These are phyloP conservation scores for baker's yeast (Saccharomyces cerevisiae) DNA, from an alignment of 805 yeast genomes.

Conservation along the genomic window DNA sequence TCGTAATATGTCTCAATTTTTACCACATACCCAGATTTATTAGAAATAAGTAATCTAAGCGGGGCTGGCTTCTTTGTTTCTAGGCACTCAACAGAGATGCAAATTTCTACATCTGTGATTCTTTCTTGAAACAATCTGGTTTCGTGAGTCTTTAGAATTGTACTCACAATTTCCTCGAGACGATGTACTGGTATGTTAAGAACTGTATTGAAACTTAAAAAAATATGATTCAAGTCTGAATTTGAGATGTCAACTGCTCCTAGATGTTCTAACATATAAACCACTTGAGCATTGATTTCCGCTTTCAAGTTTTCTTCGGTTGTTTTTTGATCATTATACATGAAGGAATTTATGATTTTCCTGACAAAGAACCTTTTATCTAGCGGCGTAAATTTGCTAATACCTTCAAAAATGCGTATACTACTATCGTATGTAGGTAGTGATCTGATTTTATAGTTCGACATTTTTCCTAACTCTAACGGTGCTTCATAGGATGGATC, in stretches of 20 bases:
- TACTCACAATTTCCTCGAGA: slow-evolving; percentile 95
- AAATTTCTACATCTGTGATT: slow-evolving; percentile 93
- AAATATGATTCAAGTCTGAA: slow-evolving; percentile 93
- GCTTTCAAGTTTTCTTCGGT: slow-evolving; percentile 90
- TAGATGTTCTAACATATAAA: slow-evolving; percentile 88
- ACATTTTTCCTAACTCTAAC: slow-evolving; percentile 85
- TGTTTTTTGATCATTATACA: slow-evolving; percentile 83
- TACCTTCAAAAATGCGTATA: slow-evolving; percentile 94
- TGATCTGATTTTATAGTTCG: slow-evolving; percentile 91
- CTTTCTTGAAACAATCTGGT: slow-evolving; percentile 93
- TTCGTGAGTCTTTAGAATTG: slow-evolving; percentile 95
- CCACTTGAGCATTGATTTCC: slow-evolving; percentile 92
- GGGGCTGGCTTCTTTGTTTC: slow-evolving; percentile 86
- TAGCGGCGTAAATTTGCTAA: slow-evolving; percentile 87
- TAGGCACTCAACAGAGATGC: slow-evolving; percentile 91
- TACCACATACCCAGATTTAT: slow-evolving; percentile 95
- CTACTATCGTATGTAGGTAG: slow-evolving; percentile 93
- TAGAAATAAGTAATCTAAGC: slow-evolving; percentile 90
- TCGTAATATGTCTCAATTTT: slow-evolving; percentile 92
- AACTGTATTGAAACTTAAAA: slow-evolving; percentile 92
- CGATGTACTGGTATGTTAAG: slow-evolving; percentile 91
- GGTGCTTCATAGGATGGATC: slow-evolving; percentile 98
- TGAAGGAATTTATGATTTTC: slow-evolving; percentile 94
- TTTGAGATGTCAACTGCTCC: slow-evolving; percentile 91
- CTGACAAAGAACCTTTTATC: slow-evolving; percentile 95